Conservation (phyloP, 495 filamentous ascomycete genomes). For the Aspergillus carlsbadensis region DNA sequence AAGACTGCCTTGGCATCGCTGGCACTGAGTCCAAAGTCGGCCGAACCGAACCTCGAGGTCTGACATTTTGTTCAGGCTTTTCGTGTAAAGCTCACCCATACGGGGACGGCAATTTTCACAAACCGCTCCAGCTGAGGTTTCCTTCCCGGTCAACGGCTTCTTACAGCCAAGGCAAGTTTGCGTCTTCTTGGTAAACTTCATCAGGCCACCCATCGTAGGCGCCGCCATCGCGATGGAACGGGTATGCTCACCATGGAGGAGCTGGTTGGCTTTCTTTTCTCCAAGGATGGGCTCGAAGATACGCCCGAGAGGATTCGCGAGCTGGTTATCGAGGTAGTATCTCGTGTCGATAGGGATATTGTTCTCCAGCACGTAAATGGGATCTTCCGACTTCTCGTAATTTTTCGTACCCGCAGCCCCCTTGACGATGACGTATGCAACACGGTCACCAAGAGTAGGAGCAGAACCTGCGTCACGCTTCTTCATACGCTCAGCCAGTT, state of each 20-base stretch:
- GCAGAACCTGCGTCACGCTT: conserved; percentile 95
- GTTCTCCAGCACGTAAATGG: conserved; percentile 94
- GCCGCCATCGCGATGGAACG: conserved; percentile 87
- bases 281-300: conserved; percentile 98
- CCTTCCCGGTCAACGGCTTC: conserved; percentile 79
- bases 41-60: conserved; percentile 93
- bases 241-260: conserved; percentile 89
- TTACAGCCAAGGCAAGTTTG: conserved; percentile 99
- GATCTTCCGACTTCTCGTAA: conserved; percentile 94
- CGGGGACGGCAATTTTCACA: conserved; percentile 81
- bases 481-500: conserved; percentile 90
- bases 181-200: conserved; percentile 98
- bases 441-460: conserved; percentile 90
- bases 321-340: conserved; percentile 98
- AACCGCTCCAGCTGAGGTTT: conserved; percentile 81
- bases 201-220: conserved; percentile 84
- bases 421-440: conserved; percentile 98
- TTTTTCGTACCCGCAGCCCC: conserved; percentile 83
- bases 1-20: conserved; percentile 95
- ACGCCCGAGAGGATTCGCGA: conserved; percentile 86
- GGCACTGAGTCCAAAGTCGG: conserved; percentile 96
- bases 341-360: conserved; percentile 97
- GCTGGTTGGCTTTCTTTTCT: conserved; percentile 78
- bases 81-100: conserved; percentile 90
- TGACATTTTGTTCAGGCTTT: conserved; percentile 78